Evolutionary conservation across 2,329 filamentous ascomycete genomes (phyloP).

Genomic region (Leptosphaerulina australis): DNA sequence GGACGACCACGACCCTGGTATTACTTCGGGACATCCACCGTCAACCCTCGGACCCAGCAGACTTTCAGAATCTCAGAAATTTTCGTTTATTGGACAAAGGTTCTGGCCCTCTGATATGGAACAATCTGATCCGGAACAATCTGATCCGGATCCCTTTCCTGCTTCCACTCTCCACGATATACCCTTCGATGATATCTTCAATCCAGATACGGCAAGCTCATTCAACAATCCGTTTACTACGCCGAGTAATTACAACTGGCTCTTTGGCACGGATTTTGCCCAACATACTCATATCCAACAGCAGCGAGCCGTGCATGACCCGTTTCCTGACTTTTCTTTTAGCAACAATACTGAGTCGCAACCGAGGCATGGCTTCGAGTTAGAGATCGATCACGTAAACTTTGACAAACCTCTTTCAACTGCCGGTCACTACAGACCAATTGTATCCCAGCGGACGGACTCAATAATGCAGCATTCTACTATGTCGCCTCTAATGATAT

Average conservation of each 20-base stretch:
- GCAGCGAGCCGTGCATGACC: constrained; percentile 14
- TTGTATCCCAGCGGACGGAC: constrained; percentile 30
- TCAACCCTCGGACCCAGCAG: constrained; percentile 27
- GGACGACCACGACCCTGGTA: constrained; percentile 39
- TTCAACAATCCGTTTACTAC: constrained; percentile 71
- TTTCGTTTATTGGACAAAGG: constrained; percentile 36
- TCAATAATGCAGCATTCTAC: constrained; percentile 30
- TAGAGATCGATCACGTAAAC: constrained; percentile 34
- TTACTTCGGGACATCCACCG: constrained; percentile 27
- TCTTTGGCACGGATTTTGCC: constrained; percentile 59
- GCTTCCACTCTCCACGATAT: constrained; percentile 39
- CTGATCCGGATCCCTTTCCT: constrained; percentile 34
- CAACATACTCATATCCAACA: constrained; percentile 25
- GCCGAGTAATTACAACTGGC: constrained; percentile 66
- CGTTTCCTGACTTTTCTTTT: constrained; percentile 33
- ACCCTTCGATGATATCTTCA: constrained; percentile 62
- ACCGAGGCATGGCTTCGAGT: constrained; percentile 29
- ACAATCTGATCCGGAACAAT: constrained; percentile 38
- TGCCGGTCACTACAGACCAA: constrained; percentile 29
- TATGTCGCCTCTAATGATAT: constrained; percentile 24
- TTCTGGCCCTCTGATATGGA: constrained; percentile 43
- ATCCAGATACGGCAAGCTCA: constrained; percentile 66
- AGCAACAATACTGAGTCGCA: constrained; percentile 22
- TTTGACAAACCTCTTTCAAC: constrained; percentile 31
- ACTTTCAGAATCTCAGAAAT: constrained; percentile 26